Percentiles rank a stretch among this genome's conserved stretches.
These are phyloP conservation scores for Diplocarpon mali DNA, from an alignment of 2,329 filamentous ascomycete species.

Conservation along the genomic window DNA sequence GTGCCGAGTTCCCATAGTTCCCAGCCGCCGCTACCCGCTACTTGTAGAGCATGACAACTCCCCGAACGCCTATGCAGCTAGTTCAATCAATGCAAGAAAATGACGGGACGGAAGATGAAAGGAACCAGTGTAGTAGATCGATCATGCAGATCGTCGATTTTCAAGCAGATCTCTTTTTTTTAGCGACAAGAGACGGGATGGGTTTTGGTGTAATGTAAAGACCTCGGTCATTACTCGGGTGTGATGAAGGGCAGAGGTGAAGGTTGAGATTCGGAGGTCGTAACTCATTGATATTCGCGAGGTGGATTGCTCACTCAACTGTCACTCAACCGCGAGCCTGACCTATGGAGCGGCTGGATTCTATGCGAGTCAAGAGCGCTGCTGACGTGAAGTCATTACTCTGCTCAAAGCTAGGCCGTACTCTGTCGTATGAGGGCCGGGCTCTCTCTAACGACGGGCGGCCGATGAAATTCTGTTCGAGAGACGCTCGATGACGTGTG, in stretches of 20 bases:
- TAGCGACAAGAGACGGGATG: slow-evolving; percentile 29
- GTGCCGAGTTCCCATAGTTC: not conserved
- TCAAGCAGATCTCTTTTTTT: slow-evolving; percentile 28
- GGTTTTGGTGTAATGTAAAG: slow-evolving; percentile 26
- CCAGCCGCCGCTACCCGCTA: not conserved
- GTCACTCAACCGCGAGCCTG: slow-evolving; percentile 20
- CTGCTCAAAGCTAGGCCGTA: slow-evolving; percentile 73
- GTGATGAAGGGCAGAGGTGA: slow-evolving; percentile 2
- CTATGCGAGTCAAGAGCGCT: slow-evolving; percentile 71
- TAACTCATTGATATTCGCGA: slow-evolving; percentile 16
- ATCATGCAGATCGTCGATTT: slow-evolving; percentile 39
- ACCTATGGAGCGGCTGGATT: slow-evolving; percentile 47
- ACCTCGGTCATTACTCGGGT: slow-evolving; percentile 4
- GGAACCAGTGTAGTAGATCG: slow-evolving; percentile 32
- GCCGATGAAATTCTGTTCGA: slow-evolving; percentile 35
- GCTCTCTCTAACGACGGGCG: slow-evolving; percentile 43
- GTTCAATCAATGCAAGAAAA: slow-evolving; percentile 1
- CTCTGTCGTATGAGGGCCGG: slow-evolving; percentile 77
- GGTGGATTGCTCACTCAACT: slow-evolving; percentile 17
- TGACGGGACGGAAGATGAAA: slow-evolving; percentile 16
- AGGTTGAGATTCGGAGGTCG: not conserved
- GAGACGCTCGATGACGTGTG: slow-evolving; percentile 53
- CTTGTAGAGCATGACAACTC: slow-evolving; percentile 10
- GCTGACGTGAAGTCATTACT: slow-evolving; percentile 88
- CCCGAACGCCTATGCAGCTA: slow-evolving; percentile 22